Base-by-base conservation (phyloP, 1,284 basidiomycete genomes). In the Fomitopsis schrenkii region DNA sequence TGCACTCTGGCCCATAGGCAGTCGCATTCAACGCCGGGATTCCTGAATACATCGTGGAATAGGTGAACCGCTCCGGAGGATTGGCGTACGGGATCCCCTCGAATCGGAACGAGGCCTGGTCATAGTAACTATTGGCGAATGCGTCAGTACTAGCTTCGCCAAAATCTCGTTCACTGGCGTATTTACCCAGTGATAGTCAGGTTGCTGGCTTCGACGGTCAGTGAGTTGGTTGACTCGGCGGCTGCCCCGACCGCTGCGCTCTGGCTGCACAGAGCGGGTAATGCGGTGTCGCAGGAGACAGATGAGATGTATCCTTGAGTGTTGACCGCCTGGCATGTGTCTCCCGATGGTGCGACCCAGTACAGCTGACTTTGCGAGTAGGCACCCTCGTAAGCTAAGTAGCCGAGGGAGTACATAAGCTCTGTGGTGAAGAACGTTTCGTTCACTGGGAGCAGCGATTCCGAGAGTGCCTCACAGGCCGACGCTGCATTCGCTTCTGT, bases 61-160 rank as follows among this genome's bases (percentile, higher is more conserved):
- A 74, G 36, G 69, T 70, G 64, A 70, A 77, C 5, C 76, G 67
- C 40, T 61, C 63, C 5, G 72, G 72, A 14, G 68, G 70, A 57
- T 73, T 62, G 12, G 72, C 76, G 57, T 74, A 77, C 1, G 74
- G 75, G 19, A 77, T 72, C 3, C 76, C 76, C 22, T 73, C 65
- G 68, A 77, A 77, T 41, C 70, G 67, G 71, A 77, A 77, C 5
- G 72, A 71, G 5, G 67, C 63, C 52, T 71, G 70, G 59, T 77
- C 74, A n/a, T 75, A 75, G 64, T 69, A 76, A 3, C 76, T 74
- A 35, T 57, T 15, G n/a, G 9, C 45, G 26, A 1, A 5, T 8
- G 8, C 5, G 19, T 36, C 44, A 52, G 14, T n/a, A 7, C 28
- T 4, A 26, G 22, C 10, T 42, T n/a, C 35, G 19, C 48, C 45